Conservation (phyloP, 179 eudicot genomes). For the Spinacia oleracea region DNA sequence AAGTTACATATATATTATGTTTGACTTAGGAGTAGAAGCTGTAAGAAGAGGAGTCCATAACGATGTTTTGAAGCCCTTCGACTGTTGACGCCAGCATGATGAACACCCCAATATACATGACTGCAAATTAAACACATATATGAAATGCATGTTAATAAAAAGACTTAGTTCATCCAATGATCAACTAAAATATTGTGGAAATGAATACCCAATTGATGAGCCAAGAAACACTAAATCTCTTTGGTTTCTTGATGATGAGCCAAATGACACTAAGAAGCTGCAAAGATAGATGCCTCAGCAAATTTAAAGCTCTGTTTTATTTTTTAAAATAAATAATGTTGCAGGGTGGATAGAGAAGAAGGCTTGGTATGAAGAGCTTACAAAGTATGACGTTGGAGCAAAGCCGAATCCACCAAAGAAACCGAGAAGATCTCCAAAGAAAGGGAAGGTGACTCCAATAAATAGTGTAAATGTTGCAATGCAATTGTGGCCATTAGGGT, state of each 20-base stretch:
- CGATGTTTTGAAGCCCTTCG: slow-evolving; percentile 79
- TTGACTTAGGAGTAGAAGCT: slow-evolving; percentile 55
- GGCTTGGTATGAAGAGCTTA: slow-evolving; percentile 25
- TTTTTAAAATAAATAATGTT: background rate
- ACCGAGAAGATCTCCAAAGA: slow-evolving; percentile 81
- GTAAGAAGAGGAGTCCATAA: slow-evolving; percentile 71
- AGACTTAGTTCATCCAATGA: background rate
- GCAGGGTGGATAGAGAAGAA: background rate
- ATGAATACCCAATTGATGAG: slow-evolving; percentile 72
- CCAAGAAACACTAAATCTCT: slow-evolving; percentile 70
- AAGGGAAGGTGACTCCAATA: slow-evolving; percentile 91
- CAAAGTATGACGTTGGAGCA: slow-evolving; percentile 77
- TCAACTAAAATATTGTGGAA: background rate
- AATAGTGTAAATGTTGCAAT: slow-evolving; percentile 72
- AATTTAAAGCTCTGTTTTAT: background rate
- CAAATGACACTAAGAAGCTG: slow-evolving; percentile 92
- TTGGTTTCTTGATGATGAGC: slow-evolving; percentile 81
- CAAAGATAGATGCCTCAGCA: slow-evolving; percentile 18
- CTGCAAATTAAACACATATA: slow-evolving; percentile 31
- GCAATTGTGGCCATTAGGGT: background rate
- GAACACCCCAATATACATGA: slow-evolving; percentile 73
- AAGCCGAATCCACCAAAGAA: slow-evolving; percentile 41
- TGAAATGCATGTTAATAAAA: background rate
- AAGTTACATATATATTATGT: background rate
- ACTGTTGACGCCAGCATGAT: slow-evolving; percentile 83